phyloP scores from a whole-genome alignment of 805 yeast genomes.

The Scheffersomyces stipitis region DNA sequence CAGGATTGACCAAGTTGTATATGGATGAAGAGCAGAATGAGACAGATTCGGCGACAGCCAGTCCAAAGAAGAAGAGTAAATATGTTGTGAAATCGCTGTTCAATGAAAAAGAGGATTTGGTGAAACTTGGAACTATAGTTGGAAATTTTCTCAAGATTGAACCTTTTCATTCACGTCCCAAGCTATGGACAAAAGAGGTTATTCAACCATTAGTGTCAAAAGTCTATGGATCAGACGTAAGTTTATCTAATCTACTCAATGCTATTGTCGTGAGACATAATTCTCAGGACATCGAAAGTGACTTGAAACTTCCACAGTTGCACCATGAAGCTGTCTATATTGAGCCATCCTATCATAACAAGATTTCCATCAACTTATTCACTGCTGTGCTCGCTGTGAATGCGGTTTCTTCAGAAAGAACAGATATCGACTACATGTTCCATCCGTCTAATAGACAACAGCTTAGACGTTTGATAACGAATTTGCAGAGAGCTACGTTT shows the following conservation, averaged over 20 bases:
- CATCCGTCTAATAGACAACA: slow-evolving; percentile 57
- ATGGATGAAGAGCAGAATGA: slow-evolving; percentile 38
- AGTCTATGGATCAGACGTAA: slow-evolving; percentile 39
- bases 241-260: slow-evolving; percentile 42
- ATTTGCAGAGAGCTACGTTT: slow-evolving; percentile 65
- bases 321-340: slow-evolving; percentile 58
- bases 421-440: slow-evolving; percentile 70
- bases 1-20: slow-evolving; percentile 61
- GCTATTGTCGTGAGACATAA: slow-evolving; percentile 58
- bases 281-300: slow-evolving; percentile 52
- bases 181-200: slow-evolving; percentile 47
- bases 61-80: slow-evolving; percentile 20
- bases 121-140: slow-evolving; percentile 52
- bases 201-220: slow-evolving; percentile 48
- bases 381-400: slow-evolving; percentile 68
- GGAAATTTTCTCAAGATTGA: slow-evolving; percentile 55
- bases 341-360: slow-evolving; percentile 64
- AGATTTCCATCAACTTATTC: slow-evolving; percentile 60
- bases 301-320: slow-evolving; percentile 57
- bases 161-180: slow-evolving; percentile 52
- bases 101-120: slow-evolving; percentile 53
- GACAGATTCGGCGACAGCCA: slow-evolving; percentile 1
- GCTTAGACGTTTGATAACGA: slow-evolving; percentile 55
- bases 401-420: slow-evolving; percentile 71
- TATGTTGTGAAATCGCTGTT: slow-evolving; percentile 52